Percentiles rank a stretch among this genome's conserved stretches.
Evolutionary conservation across 2,329 filamentous ascomycete species (phyloP).

Genomic region (Penicillium capsulatum): DNA sequence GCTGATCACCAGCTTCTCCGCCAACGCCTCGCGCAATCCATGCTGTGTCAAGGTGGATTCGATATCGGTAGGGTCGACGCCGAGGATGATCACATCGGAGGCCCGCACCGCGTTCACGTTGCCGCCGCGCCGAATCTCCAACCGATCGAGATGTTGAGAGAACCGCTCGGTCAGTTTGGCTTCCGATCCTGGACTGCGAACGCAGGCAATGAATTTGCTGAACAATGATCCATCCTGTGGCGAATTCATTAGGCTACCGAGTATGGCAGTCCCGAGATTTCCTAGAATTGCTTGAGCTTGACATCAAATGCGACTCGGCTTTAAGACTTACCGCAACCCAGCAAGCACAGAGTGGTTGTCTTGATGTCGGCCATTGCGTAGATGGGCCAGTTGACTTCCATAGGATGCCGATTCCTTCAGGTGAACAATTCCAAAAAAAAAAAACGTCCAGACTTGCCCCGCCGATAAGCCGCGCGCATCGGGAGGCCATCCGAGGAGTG

Average conservation of each 20-base stretch:
- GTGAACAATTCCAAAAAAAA: no score
- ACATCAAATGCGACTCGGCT: neutral
- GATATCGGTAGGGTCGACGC: constrained; percentile 47
- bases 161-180: constrained; percentile 33
- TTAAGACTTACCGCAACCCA: constrained; percentile 18
- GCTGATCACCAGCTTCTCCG: constrained; percentile 49
- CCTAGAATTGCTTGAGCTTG: constrained; percentile 22
- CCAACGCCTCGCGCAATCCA: constrained; percentile 39
- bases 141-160: constrained; percentile 24
- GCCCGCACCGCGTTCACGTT: constrained; percentile 34
- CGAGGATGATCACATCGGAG: constrained; percentile 46
- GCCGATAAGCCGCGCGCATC: neutral
- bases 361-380: constrained; percentile 14
- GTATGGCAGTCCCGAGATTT: constrained; percentile 39
- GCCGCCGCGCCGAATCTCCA: constrained; percentile 35
- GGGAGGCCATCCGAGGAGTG: constrained; percentile 4
- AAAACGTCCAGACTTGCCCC: neutral
- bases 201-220: constrained; percentile 41
- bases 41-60: constrained; percentile 35
- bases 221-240: constrained; percentile 22
- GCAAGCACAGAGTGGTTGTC: constrained; percentile 14
- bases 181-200: constrained; percentile 39
- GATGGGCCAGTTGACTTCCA: no score
- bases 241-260: constrained; percentile 31
- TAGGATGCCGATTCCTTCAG: neutral